A percentile compares a stretch with the other conserved stretches of the same genome.
These are phyloP conservation scores for Fusarium camptoceras DNA, from an alignment of 2,329 filamentous ascomycete genomes.

Conservation along the genomic window DNA sequence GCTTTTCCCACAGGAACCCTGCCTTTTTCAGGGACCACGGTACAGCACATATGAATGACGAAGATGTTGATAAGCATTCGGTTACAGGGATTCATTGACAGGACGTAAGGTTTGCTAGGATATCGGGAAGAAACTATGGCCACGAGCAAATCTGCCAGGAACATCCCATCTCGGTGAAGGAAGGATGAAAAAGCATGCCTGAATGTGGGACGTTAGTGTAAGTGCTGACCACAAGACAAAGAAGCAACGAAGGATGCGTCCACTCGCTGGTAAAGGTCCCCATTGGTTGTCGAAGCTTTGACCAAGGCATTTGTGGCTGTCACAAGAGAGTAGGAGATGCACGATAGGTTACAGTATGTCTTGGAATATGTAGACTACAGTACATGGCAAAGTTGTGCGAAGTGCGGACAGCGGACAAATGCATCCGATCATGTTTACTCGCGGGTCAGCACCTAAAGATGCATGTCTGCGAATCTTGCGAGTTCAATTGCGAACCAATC, in stretches of 20 bases:
- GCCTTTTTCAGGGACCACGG: conserved; percentile 19
- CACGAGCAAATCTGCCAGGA: conserved; percentile 25
- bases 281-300: not conserved
- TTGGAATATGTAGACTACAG: conserved; percentile 1
- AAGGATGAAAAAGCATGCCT: conserved; percentile 23
- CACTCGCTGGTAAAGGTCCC: not conserved
- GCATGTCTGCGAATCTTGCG: conserved; percentile 12
- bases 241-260: conserved; percentile 6
- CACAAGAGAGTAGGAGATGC: conserved; percentile 10
- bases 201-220: conserved; percentile 40
- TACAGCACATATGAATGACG: conserved; percentile 29
- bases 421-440: conserved; percentile 18
- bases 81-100: conserved; percentile 23
- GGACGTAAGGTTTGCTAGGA: conserved; percentile 32
- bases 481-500: conserved; percentile 32
- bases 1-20: conserved; percentile 8
- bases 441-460: conserved; percentile 29
- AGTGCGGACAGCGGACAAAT: conserved; percentile 22
- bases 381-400: conserved; percentile 13
- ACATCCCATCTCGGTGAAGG: conserved; percentile 25
- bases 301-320: conserved; percentile 5
- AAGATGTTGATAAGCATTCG: conserved; percentile 37
- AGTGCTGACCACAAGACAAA: conserved; percentile 6
- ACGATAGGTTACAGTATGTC: conserved; percentile 9
- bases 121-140: conserved; percentile 20